Evolutionary conservation across 2,329 filamentous ascomycete genomes (phyloP).

Genomic region (Thyridium curvatum): DNA sequence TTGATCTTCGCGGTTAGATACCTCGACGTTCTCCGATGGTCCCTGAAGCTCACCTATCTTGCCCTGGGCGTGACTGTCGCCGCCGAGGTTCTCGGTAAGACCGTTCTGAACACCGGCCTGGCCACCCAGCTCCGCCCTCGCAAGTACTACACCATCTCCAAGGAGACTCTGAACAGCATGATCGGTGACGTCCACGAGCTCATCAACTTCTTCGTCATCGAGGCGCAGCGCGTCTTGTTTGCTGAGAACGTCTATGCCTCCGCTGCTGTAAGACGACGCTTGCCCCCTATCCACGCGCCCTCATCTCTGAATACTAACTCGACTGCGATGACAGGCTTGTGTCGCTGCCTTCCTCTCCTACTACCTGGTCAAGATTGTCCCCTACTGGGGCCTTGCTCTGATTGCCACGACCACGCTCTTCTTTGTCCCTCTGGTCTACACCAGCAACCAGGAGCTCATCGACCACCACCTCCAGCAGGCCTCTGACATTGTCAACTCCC

Average conservation of each 20-base stretch:
- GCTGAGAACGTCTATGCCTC: conserved; percentile 61
- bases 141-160: conserved; percentile 61
- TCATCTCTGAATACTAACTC: conserved; percentile 4
- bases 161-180: conserved; percentile 53
- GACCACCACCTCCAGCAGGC: conserved; percentile 55
- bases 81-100: conserved; percentile 56
- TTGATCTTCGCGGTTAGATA: conserved; percentile 60
- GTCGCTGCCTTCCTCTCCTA: conserved; percentile 58
- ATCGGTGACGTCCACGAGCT: conserved; percentile 62
- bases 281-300: conserved; percentile 9
- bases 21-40: conserved; percentile 59
- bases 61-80: conserved; percentile 52
- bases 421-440: conserved; percentile 58
- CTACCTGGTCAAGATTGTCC: conserved; percentile 62
- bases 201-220: conserved; percentile 66
- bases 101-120: conserved; percentile 54
- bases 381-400: conserved; percentile 62
- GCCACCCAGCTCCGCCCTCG: conserved; percentile 60
- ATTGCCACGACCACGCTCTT: conserved; percentile 54
- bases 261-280: conserved; percentile 42
- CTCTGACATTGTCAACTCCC: conserved; percentile 51
- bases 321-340: conserved; percentile 42
- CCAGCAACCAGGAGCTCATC: conserved; percentile 63
- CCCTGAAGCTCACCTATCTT: conserved; percentile 61
- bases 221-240: conserved; percentile 61